Percentiles rank a stretch among this genome's conserved stretches.
Evolutionary conservation across 2,329 filamentous ascomycete species (phyloP).

Genomic region (Arthrobotrys pseudoclavata): DNA sequence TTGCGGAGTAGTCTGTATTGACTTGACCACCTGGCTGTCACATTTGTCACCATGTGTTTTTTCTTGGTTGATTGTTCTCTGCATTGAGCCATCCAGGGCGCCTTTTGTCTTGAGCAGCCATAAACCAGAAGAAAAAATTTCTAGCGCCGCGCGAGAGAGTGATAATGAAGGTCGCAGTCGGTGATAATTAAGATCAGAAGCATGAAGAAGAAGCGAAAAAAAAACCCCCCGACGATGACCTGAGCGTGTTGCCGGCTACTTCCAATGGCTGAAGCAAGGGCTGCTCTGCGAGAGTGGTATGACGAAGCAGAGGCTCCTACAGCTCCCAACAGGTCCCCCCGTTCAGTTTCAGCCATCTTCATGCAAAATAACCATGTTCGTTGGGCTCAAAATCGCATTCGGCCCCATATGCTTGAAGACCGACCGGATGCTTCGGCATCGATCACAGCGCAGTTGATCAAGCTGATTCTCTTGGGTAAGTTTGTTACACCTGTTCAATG

Average conservation of each 20-base stretch:
- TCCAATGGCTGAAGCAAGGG: slow-evolving; percentile 41
- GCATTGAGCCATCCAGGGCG: slow-evolving; percentile 7
- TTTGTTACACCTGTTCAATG: slow-evolving; percentile 1
- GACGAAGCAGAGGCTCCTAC: slow-evolving; percentile 29
- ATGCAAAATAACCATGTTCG: not conserved
- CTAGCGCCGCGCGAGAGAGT: slow-evolving; percentile 8
- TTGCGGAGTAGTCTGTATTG: not conserved
- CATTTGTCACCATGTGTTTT: slow-evolving; percentile 14
- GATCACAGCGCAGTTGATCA: not conserved
- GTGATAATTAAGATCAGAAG: slow-evolving; percentile 23
- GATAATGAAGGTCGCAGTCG: not conserved
- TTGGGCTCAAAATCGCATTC: slow-evolving; percentile 4
- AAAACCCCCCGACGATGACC: no score
- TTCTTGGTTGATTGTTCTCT: not conserved
- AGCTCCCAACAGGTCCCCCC: slow-evolving; percentile 2
- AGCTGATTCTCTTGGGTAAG: slow-evolving; percentile 11
- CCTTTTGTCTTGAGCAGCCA: not conserved
- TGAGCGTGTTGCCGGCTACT: slow-evolving; percentile 9
- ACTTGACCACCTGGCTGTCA: slow-evolving; percentile 11
- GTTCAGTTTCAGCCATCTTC: slow-evolving; percentile 41
- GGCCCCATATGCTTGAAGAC: slow-evolving; percentile 11
- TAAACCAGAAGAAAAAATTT: slow-evolving; percentile 12
- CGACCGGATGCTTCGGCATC: slow-evolving; percentile 19
- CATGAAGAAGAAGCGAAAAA: not conserved
- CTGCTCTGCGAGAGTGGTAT: slow-evolving; percentile 24